phyloP scores from a whole-genome alignment of 2,329 filamentous ascomycete species.

The Epichloe amarillans region DNA sequence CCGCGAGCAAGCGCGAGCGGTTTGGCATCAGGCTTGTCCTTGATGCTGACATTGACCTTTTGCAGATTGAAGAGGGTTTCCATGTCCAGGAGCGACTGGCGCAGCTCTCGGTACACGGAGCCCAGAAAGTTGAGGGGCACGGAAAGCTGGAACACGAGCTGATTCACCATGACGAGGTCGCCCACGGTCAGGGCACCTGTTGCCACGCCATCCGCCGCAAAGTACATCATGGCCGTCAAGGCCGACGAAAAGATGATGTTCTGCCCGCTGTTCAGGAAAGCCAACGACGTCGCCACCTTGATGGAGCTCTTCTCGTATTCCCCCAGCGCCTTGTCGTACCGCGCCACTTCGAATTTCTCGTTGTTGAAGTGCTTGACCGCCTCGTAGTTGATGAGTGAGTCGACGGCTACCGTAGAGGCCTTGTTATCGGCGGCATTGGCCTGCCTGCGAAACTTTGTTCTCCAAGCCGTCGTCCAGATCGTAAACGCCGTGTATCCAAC shows the following conservation, averaged over 20 bases:
- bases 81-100: slow-evolving; percentile 94
- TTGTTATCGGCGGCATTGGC: slow-evolving; percentile 94
- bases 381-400: slow-evolving; percentile 97
- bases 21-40: slow-evolving; percentile 61
- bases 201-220: slow-evolving; percentile 82
- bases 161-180: slow-evolving; percentile 97
- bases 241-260: slow-evolving; percentile 95
- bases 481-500: slow-evolving; percentile 91
- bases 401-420: slow-evolving; percentile 87
- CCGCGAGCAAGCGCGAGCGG: slow-evolving; percentile 59
- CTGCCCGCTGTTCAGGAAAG: slow-evolving; percentile 86
- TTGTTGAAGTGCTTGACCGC: slow-evolving; percentile 99
- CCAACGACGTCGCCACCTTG: slow-evolving; percentile 88
- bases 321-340: slow-evolving; percentile 74
- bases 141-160: slow-evolving; percentile 94
- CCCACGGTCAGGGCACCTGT: slow-evolving; percentile 73
- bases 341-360: slow-evolving; percentile 80
- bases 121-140: slow-evolving; percentile 95
- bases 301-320: slow-evolving; percentile 90
- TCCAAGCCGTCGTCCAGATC: slow-evolving; percentile 90
- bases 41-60: slow-evolving; percentile 84
- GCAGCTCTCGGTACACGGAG: slow-evolving; percentile 91
- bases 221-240: slow-evolving; percentile 94
- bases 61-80: slow-evolving; percentile 96
- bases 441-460: slow-evolving; percentile 89